phyloP scores from a whole-genome alignment of 805 yeast genomes.

The Candida palmyrensis region DNA sequence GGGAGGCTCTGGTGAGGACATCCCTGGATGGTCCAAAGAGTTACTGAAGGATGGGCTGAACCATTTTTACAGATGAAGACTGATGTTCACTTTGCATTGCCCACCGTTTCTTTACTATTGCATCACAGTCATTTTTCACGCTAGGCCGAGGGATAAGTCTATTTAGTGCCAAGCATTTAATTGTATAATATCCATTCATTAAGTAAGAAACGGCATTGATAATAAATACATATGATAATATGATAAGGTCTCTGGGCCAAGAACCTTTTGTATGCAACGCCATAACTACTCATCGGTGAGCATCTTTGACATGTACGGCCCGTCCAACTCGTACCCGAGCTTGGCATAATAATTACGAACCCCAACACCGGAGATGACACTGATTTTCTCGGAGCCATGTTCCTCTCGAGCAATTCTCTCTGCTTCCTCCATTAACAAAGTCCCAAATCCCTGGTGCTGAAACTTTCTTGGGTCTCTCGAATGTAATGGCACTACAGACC shows the following conservation, averaged over 20 bases:
- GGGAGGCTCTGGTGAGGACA: constrained; percentile 80
- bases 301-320: constrained; percentile 90
- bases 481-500: constrained; percentile 94
- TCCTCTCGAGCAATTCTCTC: constrained; percentile 93
- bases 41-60: constrained; percentile 23
- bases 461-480: constrained; percentile 95
- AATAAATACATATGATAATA: too few relatives aligned
- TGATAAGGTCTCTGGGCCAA: too few relatives aligned
- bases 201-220: too few relatives aligned
- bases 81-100: too few relatives aligned
- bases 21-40: constrained; percentile 86
- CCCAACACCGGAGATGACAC: constrained; percentile 96
- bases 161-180: too few relatives aligned
- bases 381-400: constrained; percentile 85
- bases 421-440: constrained; percentile 96
- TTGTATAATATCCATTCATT: too few relatives aligned
- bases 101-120: too few relatives aligned
- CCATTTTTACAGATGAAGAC: too few relatives aligned
- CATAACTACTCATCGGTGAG: constrained; percentile 9
- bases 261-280: too few relatives aligned
- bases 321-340: constrained; percentile 87
- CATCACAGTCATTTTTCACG: too few relatives aligned
- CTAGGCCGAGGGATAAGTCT: too few relatives aligned
- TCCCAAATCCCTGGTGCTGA: constrained; percentile 99
- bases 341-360: constrained; percentile 93